phyloP scores from a whole-genome alignment of 177 flowering plant species.

The Vitis hybrid region DNA sequence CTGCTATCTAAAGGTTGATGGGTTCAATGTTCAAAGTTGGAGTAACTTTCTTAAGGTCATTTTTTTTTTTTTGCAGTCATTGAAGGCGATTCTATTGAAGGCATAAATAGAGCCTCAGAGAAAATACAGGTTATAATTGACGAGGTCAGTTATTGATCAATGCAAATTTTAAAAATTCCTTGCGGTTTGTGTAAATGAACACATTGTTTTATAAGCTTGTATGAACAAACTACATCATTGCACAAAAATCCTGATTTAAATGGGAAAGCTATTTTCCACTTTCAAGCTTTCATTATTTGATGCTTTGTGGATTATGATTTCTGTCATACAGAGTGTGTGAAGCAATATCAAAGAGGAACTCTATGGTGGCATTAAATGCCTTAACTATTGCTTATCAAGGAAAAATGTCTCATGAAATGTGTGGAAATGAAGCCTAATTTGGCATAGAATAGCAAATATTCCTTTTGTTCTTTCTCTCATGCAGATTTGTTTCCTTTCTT shows the following conservation, averaged over 20 bases:
- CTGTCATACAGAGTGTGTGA: background rate
- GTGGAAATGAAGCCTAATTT: background rate
- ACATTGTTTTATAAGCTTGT: too few species aligned
- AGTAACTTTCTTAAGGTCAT: background rate
- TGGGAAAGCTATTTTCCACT: background rate
- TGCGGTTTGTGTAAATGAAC: background rate
- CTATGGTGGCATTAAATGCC: background rate
- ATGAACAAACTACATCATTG: too few species aligned
- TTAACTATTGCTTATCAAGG: background rate
- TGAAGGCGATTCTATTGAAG: constrained; percentile 66
- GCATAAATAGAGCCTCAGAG: constrained; percentile 62
- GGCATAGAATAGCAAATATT: background rate
- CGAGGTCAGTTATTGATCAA: constrained; percentile 48
- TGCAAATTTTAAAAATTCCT: background rate
- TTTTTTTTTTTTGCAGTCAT: constrained; percentile 45
- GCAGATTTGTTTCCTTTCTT: background rate
- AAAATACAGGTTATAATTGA: constrained; percentile 54
- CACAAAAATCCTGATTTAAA: background rate
- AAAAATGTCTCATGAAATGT: background rate
- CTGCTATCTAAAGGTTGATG: too few species aligned
- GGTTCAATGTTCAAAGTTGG: background rate
- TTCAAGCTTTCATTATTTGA: background rate
- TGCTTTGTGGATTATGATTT: background rate
- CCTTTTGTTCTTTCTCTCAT: background rate
- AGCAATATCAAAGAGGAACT: background rate